These are phyloP conservation scores for Thalassiosira hispida DNA, from an alignment of 352 stramenopile species.

Conservation along the genomic window DNA sequence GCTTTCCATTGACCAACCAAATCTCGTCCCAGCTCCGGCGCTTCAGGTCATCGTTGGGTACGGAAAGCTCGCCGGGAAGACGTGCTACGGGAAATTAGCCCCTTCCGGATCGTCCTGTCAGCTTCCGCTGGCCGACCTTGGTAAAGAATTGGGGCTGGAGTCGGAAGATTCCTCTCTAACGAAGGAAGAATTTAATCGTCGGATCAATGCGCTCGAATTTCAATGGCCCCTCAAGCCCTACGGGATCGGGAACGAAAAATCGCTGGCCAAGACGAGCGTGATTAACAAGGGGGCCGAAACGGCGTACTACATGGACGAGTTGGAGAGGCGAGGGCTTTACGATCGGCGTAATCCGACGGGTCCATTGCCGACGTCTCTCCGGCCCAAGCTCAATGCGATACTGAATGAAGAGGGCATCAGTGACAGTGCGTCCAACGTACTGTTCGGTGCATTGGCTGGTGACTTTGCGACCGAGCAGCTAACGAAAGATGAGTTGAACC, in stretches of 20 bases:
- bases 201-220: too few relatives aligned
- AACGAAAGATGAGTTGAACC: constrained; percentile 4
- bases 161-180: too few relatives aligned
- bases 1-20: too few relatives aligned
- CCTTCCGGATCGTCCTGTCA: constrained; percentile 48
- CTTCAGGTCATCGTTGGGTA: constrained; percentile 51
- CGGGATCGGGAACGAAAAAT: constrained; percentile 16
- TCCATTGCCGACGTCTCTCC: constrained; percentile 41
- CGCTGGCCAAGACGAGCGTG: constrained; percentile 31
- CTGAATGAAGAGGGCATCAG: background rate
- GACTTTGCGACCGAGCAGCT: too few relatives aligned
- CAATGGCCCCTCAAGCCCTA: too few relatives aligned
- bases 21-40: constrained; percentile 4
- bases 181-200: too few relatives aligned
- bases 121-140: constrained; percentile 21
- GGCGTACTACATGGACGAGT: constrained; percentile 43
- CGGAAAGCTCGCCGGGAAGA: constrained; percentile 35
- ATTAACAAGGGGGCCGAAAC: constrained; percentile 63
- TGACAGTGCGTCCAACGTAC: too few relatives aligned
- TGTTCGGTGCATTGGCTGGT: too few relatives aligned
- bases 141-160: background rate
- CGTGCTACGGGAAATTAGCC: constrained; percentile 43
- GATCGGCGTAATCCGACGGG: constrained; percentile 46
- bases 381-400: constrained; percentile 31
- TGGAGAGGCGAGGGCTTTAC: constrained; percentile 47